These are phyloP conservation scores for Hericium erinaceus DNA, from an alignment of 768 basidiomycete genomes.

Conservation along the genomic window DNA sequence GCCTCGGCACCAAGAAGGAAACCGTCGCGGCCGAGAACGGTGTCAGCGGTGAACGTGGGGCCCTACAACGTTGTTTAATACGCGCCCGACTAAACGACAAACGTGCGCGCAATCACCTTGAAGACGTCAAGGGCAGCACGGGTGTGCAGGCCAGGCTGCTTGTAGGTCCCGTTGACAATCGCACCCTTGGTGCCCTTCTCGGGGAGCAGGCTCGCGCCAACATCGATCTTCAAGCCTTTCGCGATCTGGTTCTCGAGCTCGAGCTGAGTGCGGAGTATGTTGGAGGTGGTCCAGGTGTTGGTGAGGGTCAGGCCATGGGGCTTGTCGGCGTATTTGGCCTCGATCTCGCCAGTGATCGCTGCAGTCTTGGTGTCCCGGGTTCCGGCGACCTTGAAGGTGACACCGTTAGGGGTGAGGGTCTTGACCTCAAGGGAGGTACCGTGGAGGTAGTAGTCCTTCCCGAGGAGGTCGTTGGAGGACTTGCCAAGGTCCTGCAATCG, in stretches of 20 bases:
- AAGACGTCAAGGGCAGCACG: constrained; percentile 86
- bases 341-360: constrained; percentile 81
- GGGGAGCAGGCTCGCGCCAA: constrained; percentile 74
- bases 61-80: constrained; percentile 44
- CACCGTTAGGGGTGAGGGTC: constrained; percentile 81
- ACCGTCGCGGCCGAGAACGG: constrained; percentile 92
- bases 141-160: constrained; percentile 92
- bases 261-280: constrained; percentile 82
- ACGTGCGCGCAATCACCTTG: constrained; percentile 54
- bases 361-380: constrained; percentile 64
- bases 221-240: constrained; percentile 94
- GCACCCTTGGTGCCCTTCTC: constrained; percentile 84
- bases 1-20: constrained; percentile 96
- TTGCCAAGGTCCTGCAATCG: constrained; percentile 79
- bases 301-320: constrained; percentile 92
- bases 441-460: constrained; percentile 84
- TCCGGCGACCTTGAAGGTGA: constrained; percentile 91
- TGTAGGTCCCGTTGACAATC: constrained; percentile 78
- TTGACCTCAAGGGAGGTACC: constrained; percentile 74
- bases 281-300: constrained; percentile 91
- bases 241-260: constrained; percentile 98
- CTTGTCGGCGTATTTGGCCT: constrained; percentile 89
- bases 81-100: not conserved
- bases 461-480: constrained; percentile 90
- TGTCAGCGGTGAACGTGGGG: constrained; percentile 93